These are phyloP conservation scores for Ustanciosporium gigantosporum DNA, from an alignment of 1,284 basidiomycete species.

Conservation along the genomic window DNA sequence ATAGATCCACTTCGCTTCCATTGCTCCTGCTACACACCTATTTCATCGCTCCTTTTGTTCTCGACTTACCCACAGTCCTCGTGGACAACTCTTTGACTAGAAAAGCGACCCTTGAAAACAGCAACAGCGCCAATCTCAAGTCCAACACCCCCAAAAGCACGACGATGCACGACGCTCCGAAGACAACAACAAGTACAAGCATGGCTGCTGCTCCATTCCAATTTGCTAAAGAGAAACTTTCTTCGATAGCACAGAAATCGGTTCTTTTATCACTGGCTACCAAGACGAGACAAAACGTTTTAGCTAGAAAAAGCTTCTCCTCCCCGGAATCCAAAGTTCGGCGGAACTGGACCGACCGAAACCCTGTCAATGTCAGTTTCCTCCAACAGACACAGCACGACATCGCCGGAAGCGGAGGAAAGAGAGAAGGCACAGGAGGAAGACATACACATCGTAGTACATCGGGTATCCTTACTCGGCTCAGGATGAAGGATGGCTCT, in stretches of 20 bases:
- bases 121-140: background rate
- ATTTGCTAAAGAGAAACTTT: no score
- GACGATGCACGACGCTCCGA: background rate
- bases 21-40: slow-evolving; percentile 49
- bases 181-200: background rate
- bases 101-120: slow-evolving; percentile 15
- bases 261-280: slow-evolving; percentile 29
- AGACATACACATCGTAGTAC: background rate
- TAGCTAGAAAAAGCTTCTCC: slow-evolving; percentile 1
- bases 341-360: slow-evolving; percentile 25
- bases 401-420: background rate
- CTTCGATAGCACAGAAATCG: slow-evolving; percentile 22
- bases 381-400: background rate
- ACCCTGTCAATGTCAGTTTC: slow-evolving; percentile 30
- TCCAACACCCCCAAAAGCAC: background rate
- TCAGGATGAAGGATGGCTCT: no score
- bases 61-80: slow-evolving; percentile 21
- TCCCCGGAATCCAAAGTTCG: slow-evolving; percentile 29
- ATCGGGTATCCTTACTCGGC: background rate
- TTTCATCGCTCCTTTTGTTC: slow-evolving; percentile 50
- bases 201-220: no score
- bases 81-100: slow-evolving; percentile 20
- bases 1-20: slow-evolving; percentile 27
- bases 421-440: background rate
- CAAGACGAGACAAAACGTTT: slow-evolving; percentile 3